Evolutionary conservation across 1,284 basidiomycete genomes (phyloP), one percentile per base, ranked within the genome.

Genomic region (Singerocomus rubriflavus): DNA sequence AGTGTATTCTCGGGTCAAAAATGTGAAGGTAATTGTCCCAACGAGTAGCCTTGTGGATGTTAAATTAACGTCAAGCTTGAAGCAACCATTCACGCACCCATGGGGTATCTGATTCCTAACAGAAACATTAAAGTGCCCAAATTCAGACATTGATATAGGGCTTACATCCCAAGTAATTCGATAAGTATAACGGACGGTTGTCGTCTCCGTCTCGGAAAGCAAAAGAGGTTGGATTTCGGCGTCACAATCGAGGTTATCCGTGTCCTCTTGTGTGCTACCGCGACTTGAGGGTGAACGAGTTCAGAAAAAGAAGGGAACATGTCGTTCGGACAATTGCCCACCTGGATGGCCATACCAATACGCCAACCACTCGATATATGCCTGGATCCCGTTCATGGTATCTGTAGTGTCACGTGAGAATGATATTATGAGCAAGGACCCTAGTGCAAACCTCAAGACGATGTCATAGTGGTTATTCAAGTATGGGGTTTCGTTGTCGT

Each of bases 21-120:
- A 89, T 84, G 56, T 88, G 85, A 12, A 96, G 78, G 66, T 99
- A 98, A 61, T 89, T 90, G 67, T 99, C 96, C 96, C 96, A 98
- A 46, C 96, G 80, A 1, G 93, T 95, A 6, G 93, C 92, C 88
- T 91, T 68, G 43, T 7, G 39, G 26, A 51, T 5, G 21, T 49
- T 48, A 26, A 43, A 14, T 58, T 56, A 51, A 52, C 8, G 38
- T 46, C 32, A 33, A 33, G 14, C 7, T 40, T 38, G 32, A 40
- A 42, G 26, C 9, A 2, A 5, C 34, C 11, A 14, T 47, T 39
- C 30, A 53, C 38, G 52, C 65, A 82, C 89, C 92, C 92, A 95
- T 41, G 90, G 88, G 1, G 91, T 90, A 52, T 83, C 78, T 29
- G 91, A 94, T 80, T 87, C 78, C 85, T 91, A 56, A 36, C 44